Conservation (phyloP, 768 basidiomycete genomes). For the Termitomyces heimii region DNA sequence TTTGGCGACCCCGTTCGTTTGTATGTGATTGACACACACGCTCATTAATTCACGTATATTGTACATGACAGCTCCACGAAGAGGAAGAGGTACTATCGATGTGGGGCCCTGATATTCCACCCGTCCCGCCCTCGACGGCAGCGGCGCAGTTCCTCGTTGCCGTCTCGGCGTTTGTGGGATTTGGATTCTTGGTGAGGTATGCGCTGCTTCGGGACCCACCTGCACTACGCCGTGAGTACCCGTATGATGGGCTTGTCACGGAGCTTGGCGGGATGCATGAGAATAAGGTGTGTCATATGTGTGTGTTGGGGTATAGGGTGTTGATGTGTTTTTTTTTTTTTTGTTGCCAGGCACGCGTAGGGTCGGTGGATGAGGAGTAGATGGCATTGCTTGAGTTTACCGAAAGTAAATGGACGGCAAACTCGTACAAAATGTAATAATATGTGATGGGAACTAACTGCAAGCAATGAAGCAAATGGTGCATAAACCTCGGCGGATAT, state of each 20-base stretch:
- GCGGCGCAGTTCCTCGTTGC: conserved; percentile 62
- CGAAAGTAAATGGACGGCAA: too few species aligned
- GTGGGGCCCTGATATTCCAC: conserved; percentile 81
- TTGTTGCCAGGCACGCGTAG: conserved; percentile 23
- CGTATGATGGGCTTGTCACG: conserved; percentile 64
- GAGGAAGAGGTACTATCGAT: conserved; percentile 77
- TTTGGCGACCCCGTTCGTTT: conserved; percentile 64
- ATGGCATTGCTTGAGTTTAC: too few species aligned
- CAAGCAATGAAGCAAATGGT: too few species aligned
- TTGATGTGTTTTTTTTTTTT: conserved; percentile 1
- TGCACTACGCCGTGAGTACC: conserved; percentile 68
- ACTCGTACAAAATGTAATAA: too few species aligned
- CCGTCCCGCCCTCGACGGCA: conserved; percentile 52
- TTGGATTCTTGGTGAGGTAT: conserved; percentile 55
- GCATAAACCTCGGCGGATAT: too few species aligned
- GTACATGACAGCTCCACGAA: conserved; percentile 82
- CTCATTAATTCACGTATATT: neutral
- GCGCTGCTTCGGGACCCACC: conserved; percentile 55
- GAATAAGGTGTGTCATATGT: conserved; percentile 56
- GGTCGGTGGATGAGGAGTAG: conserved; percentile 17
- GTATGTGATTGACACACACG: neutral
- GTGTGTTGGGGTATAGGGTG: neutral
- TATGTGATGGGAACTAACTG: too few species aligned
- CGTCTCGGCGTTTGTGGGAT: conserved; percentile 52
- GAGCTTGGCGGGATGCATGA: conserved; percentile 77